phyloP scores from a whole-genome alignment of 371 early-diverging fungal genomes.

The Rhizomucor pusillus region DNA sequence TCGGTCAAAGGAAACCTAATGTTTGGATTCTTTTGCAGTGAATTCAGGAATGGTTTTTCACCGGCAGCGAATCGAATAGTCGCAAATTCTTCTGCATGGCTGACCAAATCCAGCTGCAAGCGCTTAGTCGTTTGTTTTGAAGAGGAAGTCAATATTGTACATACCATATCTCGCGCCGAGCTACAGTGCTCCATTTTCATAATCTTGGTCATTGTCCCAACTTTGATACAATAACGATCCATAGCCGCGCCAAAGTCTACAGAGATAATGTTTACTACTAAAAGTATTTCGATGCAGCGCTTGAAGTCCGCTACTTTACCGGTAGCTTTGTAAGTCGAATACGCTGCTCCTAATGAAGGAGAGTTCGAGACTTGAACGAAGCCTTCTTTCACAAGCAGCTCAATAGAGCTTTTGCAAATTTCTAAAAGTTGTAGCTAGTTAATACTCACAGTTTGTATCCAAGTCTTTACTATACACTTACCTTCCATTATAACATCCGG shows the following conservation, averaged over 20 bases:
- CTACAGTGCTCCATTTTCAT: constrained; percentile 10
- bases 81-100: constrained; percentile 45
- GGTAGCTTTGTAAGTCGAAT: neutral
- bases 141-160: neutral
- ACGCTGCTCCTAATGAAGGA: neutral
- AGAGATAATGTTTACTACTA: neutral
- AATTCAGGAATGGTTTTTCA: constrained; percentile 47
- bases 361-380: constrained; percentile 10
- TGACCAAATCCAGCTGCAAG: constrained; percentile 37
- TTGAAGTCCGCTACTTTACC: neutral
- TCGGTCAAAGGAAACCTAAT: constrained; percentile 35
- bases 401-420: constrained; percentile 55
- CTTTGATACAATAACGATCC: constrained; percentile 50
- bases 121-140: neutral
- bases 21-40: constrained; percentile 30
- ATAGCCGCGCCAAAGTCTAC: constrained; percentile 49
- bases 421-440: constrained; percentile 21
- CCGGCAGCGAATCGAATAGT: constrained; percentile 36
- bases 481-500: constrained; percentile 50
- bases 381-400: constrained; percentile 18
- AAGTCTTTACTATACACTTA: constrained; percentile 5
- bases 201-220: constrained; percentile 39
- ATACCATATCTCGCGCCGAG: constrained; percentile 37
- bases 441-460: neutral
- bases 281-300: constrained; percentile 7